phyloP scores from a whole-genome alignment of 305 asterid genomes.

The Rubia occidens region DNA sequence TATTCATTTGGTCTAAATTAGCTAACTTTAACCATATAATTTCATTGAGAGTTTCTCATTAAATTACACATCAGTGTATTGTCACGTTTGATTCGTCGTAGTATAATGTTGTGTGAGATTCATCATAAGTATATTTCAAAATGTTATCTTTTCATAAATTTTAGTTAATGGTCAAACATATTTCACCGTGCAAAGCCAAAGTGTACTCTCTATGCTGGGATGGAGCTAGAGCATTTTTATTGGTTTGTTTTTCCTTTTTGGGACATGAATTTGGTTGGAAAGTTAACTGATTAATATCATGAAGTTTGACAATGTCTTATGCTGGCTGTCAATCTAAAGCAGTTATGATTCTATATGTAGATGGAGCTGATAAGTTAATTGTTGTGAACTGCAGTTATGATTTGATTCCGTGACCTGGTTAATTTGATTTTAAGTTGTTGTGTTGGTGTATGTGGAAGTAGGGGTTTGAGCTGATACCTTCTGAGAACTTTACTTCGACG shows the following conservation, averaged over 20 bases:
- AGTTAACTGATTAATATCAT: background rate
- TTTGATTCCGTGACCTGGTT: background rate
- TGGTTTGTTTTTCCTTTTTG: background rate
- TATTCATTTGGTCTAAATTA: background rate
- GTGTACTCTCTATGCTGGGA: background rate
- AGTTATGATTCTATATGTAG: background rate
- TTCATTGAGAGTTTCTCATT: background rate
- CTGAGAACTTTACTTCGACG: conserved; percentile 66
- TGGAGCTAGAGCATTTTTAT: background rate
- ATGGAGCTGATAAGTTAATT: background rate
- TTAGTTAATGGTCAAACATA: background rate
- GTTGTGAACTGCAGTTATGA: background rate
- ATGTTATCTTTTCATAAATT: background rate
- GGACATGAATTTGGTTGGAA: background rate
- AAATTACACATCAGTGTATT: background rate
- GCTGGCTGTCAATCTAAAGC: too few species aligned
- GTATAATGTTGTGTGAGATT: too few species aligned
- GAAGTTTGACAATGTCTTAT: background rate
- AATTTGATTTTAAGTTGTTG: background rate
- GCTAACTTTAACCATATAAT: background rate
- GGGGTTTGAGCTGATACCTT: conserved; percentile 76
- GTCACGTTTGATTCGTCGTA: background rate
- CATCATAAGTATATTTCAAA: background rate
- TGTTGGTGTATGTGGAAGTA: conserved; percentile 15
- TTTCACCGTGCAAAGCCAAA: background rate